A percentile compares a stretch with the other conserved stretches of the same genome.
These are phyloP conservation scores for Peterozyma toletana DNA, from an alignment of 805 yeast species.

Conservation along the genomic window DNA sequence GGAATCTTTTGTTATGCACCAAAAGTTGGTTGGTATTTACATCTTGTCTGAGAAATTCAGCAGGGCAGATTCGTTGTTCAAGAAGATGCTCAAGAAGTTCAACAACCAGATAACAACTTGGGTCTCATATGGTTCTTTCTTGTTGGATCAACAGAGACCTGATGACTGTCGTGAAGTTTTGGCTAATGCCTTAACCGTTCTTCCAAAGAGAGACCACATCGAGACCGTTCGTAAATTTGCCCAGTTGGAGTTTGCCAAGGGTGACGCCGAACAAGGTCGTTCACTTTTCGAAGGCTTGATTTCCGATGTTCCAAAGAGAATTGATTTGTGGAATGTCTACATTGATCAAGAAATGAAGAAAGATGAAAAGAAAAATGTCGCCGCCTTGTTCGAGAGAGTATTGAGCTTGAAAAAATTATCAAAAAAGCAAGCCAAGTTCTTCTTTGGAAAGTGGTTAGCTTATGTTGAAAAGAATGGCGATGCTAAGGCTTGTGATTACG, in stretches of 20 bases:
- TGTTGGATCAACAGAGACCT: conserved; percentile 48
- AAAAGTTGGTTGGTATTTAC: conserved; percentile 69
- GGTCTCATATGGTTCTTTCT: conserved; percentile 74
- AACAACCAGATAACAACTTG: conserved; percentile 69
- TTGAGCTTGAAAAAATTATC: conserved; percentile 54
- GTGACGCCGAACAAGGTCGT: conserved; percentile 92
- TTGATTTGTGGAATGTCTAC: conserved; percentile 93
- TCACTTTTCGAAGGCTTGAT: conserved; percentile 89
- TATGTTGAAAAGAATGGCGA: conserved; percentile 69
- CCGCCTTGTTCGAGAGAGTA: conserved; percentile 78
- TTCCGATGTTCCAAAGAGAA: conserved; percentile 83
- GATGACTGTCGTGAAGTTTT: conserved; percentile 68
- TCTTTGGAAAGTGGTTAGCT: conserved; percentile 86
- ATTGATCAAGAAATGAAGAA: conserved; percentile 64
- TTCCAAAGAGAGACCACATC: conserved; percentile 68
- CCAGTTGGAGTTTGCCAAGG: conserved; percentile 76
- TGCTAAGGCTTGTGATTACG: conserved; percentile 67
- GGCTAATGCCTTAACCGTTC: conserved; percentile 62
- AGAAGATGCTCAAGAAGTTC: conserved; percentile 68
- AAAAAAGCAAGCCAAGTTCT: conserved; percentile 88
- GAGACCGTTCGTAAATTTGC: conserved; percentile 86
- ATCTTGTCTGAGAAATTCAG: conserved; percentile 63
- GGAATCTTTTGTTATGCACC: conserved; percentile 82
- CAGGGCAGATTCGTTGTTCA: conserved; percentile 65
- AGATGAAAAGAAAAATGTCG: conserved; percentile 60